phyloP scores from a whole-genome alignment of 306 rosid genomes.

The Sphenostylis stenocarpa region DNA sequence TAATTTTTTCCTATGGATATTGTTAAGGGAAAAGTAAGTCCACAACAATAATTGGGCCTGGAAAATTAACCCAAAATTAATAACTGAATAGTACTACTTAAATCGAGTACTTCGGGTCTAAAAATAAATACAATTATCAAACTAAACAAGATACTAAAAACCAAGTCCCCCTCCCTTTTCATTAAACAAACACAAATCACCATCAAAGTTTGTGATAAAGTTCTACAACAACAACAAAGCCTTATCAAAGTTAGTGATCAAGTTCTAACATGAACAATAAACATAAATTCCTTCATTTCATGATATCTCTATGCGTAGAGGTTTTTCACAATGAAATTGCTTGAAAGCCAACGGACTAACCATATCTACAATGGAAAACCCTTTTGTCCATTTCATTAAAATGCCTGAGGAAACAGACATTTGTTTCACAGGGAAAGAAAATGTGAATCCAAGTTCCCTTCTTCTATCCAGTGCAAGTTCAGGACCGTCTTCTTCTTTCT shows the following conservation, averaged over 20 bases:
- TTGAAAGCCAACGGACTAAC: slow-evolving; percentile 53
- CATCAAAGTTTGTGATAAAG: too few relatives aligned
- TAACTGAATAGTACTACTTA: background rate
- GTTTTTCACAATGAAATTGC: background rate
- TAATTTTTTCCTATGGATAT: background rate
- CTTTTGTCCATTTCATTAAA: slow-evolving; percentile 91
- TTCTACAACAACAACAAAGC: too few relatives aligned
- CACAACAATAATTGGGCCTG: background rate
- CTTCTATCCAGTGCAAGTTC: slow-evolving; percentile 33
- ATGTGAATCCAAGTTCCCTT: slow-evolving; percentile 88
- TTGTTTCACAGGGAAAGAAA: slow-evolving; percentile 90
- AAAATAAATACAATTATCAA: background rate
- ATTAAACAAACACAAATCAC: too few relatives aligned
- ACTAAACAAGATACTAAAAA: background rate
- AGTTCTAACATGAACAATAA: background rate
- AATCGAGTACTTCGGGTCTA: background rate
- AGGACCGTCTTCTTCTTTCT: slow-evolving; percentile 52
- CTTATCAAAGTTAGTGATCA: too few relatives aligned
- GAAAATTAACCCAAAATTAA: too few relatives aligned
- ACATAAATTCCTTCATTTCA: slow-evolving; percentile 9
- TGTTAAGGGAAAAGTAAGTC: background rate
- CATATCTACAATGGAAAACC: slow-evolving; percentile 68
- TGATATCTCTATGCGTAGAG: slow-evolving; percentile 1
- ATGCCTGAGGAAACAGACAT: slow-evolving; percentile 69
- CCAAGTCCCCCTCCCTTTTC: background rate